phyloP scores from a whole-genome alignment of 176 grass and related monocot species.

The Carex scoparia region DNA sequence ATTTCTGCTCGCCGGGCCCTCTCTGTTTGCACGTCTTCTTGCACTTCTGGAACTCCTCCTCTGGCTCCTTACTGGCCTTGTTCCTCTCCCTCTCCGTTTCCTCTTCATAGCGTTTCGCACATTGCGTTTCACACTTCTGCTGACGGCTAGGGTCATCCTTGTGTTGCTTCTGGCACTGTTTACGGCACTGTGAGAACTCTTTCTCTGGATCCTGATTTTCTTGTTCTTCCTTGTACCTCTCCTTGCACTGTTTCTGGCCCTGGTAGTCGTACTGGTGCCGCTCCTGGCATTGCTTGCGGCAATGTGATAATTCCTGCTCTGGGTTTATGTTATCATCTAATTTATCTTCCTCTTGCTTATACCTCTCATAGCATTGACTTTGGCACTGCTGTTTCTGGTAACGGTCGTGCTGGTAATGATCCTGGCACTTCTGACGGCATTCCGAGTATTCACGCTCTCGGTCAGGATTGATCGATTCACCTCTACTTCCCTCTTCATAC shows the following conservation, averaged over 20 bases:
- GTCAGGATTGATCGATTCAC: not conserved
- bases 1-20: not conserved
- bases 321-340: conserved; percentile 1
- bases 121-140: not conserved
- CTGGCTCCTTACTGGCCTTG: not conserved
- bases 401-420: not conserved
- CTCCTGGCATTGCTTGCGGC: not conserved
- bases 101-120: not conserved
- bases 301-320: not conserved
- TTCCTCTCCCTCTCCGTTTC: not conserved
- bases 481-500: not conserved
- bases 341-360: not conserved
- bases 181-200: conserved; percentile 4
- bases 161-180: conserved; percentile 5
- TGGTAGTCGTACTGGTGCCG: not conserved
- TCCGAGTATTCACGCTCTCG: not conserved
- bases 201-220: not conserved
- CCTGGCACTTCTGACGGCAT: not conserved
- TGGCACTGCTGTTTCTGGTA: not conserved
- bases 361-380: not conserved
- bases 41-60: conserved; percentile 5
- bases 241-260: not conserved
- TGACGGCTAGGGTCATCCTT: not conserved
- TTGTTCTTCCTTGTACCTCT: conserved; percentile 1
- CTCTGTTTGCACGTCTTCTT: not conserved